Evolutionary conservation across 768 basidiomycete genomes (phyloP), one percentile per base, ranked within the genome.

Genomic region (Russula sp.): DNA sequence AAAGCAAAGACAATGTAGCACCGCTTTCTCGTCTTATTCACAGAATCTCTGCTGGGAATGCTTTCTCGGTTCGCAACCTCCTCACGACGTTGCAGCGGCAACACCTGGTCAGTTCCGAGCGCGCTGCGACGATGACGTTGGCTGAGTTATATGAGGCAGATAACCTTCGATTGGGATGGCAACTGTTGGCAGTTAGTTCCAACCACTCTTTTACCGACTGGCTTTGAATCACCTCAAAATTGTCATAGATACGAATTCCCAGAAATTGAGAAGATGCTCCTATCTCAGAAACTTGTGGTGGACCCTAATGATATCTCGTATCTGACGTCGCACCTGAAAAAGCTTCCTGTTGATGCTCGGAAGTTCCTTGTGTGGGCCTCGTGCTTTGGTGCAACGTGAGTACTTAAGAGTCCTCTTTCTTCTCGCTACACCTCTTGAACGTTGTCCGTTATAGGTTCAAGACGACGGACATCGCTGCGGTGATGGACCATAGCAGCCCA

Each of bases 401-500:
- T 78, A 42, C 42, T 46, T 28, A 6, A 44, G 2, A 42, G 38
- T 22, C 30, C 20, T 44, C 26, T 9, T 50, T 34, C 38, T 11
- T 42, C 26, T 32, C n/a, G 2, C 46, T 36, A 52, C 22, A 54
- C 49, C 26, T 68, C 53, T 38, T 18, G 24, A 28, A 54, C 34
- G 46, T 59, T 18, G 59, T 54, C 14, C 40, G 24, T 61, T 11
- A 5, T 57, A 89, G 87, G 1, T 89, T 89, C 75, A 88, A 86
- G 74, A 82, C 87, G 4, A 86, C 85, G 0, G 89, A 90, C 71
- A 84, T 89, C 36, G 83, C 85, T 5, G 75, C 84, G 46, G 84
- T 89, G 78, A 84, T 89, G 79, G 87, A 90, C 69, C 85, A 84
- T 79, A 87, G 89, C 72, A 83, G 85, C 64, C 80, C 82, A 8